Evolutionary conservation across 2,329 filamentous ascomycete species (phyloP), one percentile per base, ranked within the genome.

Genomic region (Cadophora luteo-olivacea): DNA sequence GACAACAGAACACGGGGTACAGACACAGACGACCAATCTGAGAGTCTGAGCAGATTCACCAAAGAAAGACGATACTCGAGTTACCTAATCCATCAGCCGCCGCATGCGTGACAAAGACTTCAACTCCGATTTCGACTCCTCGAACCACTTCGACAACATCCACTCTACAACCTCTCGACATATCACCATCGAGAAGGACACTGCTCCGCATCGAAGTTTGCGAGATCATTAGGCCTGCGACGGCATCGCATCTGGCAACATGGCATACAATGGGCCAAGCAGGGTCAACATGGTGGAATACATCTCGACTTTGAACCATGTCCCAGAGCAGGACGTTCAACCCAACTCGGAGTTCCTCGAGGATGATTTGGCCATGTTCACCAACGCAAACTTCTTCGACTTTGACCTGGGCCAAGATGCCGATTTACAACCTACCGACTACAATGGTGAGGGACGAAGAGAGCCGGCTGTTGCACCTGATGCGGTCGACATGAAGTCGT

Each of bases 201-300:
- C 32, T 24, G 33, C 11, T 38, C 33, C 32, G 8, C 19, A 57
- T 7, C 32, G 33, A 57, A 36, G 12, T 3, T 24, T 12, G 49
- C 41, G 12, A 48, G 45, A n/a, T 22, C 49, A 49, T 38, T 36
- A 36, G 8, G 54, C 32, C 54, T 57, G 54, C 52, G 54, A 32
- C 55, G 54, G 54, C 25, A 22, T 57, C 25, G 51, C 16, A 57
- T 32, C 54, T 57, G 54, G 22, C 66, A 61, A 12, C 52, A 89
- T 92, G 79, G 86, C 84, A 79, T 94, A 89, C 86, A 89, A 86
- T 80, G 91, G 90, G 77, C 91, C 93, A 71, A 89, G 91, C 78
- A 92, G 88, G 75, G 91, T 92, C 77, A 97, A 97, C 80, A 92
- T 97, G 81, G 94, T 93, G 77, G 91, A 94, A 78, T 97, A 96